A percentile compares a stretch with the other conserved stretches of the same genome.
Conservation (phyloP, 352 stramenopile species). For the Globisporangium recalcitrans region DNA sequence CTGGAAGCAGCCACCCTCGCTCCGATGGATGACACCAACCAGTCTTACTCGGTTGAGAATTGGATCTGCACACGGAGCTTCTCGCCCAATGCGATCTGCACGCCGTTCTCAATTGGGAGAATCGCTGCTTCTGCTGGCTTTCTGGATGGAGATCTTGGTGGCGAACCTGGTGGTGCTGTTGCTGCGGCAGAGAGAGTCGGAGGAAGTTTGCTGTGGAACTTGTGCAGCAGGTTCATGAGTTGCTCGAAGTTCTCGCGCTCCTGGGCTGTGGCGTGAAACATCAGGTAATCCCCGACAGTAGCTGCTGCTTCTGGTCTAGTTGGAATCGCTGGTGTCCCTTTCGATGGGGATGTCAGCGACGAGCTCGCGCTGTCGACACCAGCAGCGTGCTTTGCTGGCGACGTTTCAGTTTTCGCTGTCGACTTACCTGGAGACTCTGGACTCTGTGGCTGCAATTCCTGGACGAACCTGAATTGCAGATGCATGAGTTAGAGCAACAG, state of each 20-base stretch:
- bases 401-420: not conserved
- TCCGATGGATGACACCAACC: too few species aligned
- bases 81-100: slow-evolving; percentile 29
- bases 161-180: not conserved
- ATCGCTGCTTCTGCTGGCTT: not conserved
- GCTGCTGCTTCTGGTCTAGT: not conserved
- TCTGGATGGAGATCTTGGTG: not conserved
- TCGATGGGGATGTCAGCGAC: not conserved
- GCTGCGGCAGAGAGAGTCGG: not conserved
- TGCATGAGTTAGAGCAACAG: too few species aligned
- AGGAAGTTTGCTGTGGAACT: slow-evolving; percentile 27
- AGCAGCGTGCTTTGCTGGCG: not conserved
- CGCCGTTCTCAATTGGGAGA: slow-evolving; percentile 31
- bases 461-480: not conserved
- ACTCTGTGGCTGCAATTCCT: not conserved
- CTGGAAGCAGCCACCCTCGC: too few species aligned
- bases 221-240: slow-evolving; percentile 48
- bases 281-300: slow-evolving; percentile 46
- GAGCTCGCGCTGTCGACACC: not conserved
- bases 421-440: not conserved
- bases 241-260: slow-evolving; percentile 53
- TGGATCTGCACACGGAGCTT: slow-evolving; percentile 45
- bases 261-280: slow-evolving; percentile 30
- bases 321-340: not conserved
- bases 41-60: slow-evolving; percentile 19